Evolutionary conservation across 2,329 filamentous ascomycete species (phyloP).

Genomic region (Epichloe scottii): DNA sequence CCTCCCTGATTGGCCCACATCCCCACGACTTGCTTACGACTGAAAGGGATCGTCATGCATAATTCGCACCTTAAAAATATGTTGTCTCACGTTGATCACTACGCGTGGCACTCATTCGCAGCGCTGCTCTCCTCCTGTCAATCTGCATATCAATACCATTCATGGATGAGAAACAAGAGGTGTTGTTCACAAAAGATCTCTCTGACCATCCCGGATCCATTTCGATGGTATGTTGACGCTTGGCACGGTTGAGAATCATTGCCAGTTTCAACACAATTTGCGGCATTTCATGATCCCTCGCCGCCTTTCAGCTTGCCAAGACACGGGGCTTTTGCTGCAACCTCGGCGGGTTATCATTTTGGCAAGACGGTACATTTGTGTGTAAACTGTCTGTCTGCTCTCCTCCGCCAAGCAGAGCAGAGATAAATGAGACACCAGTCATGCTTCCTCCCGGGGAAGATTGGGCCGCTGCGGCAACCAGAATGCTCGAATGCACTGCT

Average conservation of each 20-base stretch:
- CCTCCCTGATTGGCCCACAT: too few relatives aligned
- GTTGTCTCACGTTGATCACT: too few relatives aligned
- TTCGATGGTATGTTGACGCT: neutral
- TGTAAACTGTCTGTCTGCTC: slow-evolving; percentile 36
- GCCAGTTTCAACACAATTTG: neutral
- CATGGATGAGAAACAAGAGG: neutral
- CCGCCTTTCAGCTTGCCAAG: neutral
- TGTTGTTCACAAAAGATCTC: neutral
- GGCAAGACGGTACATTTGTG: slow-evolving; percentile 32
- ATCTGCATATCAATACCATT: neutral
- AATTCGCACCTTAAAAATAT: too few relatives aligned
- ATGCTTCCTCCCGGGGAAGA: slow-evolving; percentile 60
- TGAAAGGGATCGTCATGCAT: too few relatives aligned
- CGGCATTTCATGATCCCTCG: slow-evolving; percentile 2
- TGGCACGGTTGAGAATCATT: neutral
- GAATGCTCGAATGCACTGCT: too few relatives aligned
- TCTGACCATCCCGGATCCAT: neutral
- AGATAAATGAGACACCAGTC: slow-evolving; percentile 63
- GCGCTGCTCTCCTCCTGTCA: neutral
- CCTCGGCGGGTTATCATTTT: neutral
- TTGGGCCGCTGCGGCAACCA: slow-evolving; percentile 20
- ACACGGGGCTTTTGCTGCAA: neutral
- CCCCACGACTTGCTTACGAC: too few relatives aligned
- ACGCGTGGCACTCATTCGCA: too few relatives aligned
- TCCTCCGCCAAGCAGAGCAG: slow-evolving; percentile 64